Conservation (phyloP, 345 rosid species). For the Aurinia saxatilis region DNA sequence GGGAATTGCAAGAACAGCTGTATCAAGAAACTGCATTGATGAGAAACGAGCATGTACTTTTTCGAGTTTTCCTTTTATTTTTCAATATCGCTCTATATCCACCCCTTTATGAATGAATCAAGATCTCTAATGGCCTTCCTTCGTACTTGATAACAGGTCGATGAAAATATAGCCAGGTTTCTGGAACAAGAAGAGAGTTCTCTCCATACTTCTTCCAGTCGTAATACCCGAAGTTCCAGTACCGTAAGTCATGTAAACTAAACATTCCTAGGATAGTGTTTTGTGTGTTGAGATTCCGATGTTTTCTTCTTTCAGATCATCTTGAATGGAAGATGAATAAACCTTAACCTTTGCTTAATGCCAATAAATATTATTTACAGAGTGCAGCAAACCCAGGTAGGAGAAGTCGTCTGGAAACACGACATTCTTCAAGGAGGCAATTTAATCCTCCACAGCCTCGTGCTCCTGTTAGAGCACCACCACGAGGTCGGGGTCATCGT, state of each 20-base stretch:
- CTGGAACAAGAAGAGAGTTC: slow-evolving; percentile 59
- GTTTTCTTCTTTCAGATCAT: slow-evolving; percentile 2
- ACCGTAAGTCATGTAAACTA: slow-evolving; percentile 34
- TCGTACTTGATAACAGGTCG: slow-evolving; percentile 40
- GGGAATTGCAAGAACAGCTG: slow-evolving; percentile 83
- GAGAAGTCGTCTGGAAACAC: slow-evolving; percentile 35
- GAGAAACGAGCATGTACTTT: slow-evolving; percentile 41
- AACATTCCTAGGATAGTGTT: background rate
- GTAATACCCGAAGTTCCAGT: slow-evolving; percentile 20
- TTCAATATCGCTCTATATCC: background rate
- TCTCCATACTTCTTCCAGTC: slow-evolving; percentile 29
- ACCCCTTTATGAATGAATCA: background rate
- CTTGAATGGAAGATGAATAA: background rate
- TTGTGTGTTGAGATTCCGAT: background rate
- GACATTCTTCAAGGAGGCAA: slow-evolving; percentile 47
- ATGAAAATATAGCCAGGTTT: slow-evolving; percentile 50
- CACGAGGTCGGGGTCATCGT: slow-evolving; percentile 38
- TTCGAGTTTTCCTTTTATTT: background rate
- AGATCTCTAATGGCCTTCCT: slow-evolving; percentile 4
- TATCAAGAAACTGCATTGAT: slow-evolving; percentile 46
- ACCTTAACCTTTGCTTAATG: background rate
- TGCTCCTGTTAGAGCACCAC: slow-evolving; percentile 36
- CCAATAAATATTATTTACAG: slow-evolving; percentile 13
- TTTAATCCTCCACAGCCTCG: slow-evolving; percentile 34
- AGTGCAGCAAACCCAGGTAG: slow-evolving; percentile 24